Percentiles rank a stretch among this genome's conserved stretches.
phyloP scores from a whole-genome alignment of 805 yeast genomes.

The Sungouiozyma intestinalis region DNA sequence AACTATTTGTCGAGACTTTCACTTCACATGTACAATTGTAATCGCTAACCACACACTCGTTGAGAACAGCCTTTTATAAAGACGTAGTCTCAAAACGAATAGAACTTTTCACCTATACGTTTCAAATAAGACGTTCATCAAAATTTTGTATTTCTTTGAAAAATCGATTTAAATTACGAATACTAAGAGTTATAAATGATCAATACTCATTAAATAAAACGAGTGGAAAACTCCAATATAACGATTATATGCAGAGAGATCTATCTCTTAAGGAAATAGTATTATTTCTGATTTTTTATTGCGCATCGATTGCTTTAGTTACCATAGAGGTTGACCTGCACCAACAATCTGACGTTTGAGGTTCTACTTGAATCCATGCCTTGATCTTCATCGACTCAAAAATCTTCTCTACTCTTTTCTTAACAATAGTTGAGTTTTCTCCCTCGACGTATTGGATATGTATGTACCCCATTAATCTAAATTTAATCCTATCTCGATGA shows the following conservation, averaged over 20 bases:
- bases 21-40: not conserved
- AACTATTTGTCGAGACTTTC: no score
- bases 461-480: constrained; percentile 54
- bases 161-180: no score
- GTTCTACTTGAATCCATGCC: constrained; percentile 58
- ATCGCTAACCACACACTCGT: no score
- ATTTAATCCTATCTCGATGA: constrained; percentile 22
- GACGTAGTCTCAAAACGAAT: no score
- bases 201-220: no score
- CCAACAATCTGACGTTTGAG: constrained; percentile 58
- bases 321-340: constrained; percentile 34
- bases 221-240: no score
- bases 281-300: not conserved
- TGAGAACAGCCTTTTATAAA: no score
- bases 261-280: not conserved
- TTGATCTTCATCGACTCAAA: constrained; percentile 41
- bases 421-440: constrained; percentile 51
- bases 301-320: constrained; percentile 1
- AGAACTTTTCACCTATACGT: no score
- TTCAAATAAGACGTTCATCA: no score
- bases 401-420: constrained; percentile 47
- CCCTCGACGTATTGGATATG: constrained; percentile 67
- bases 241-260: no score
- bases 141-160: no score
- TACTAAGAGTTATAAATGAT: no score